Conservation (phyloP, 306 rosid species). For the Vachellia collinsii region DNA sequence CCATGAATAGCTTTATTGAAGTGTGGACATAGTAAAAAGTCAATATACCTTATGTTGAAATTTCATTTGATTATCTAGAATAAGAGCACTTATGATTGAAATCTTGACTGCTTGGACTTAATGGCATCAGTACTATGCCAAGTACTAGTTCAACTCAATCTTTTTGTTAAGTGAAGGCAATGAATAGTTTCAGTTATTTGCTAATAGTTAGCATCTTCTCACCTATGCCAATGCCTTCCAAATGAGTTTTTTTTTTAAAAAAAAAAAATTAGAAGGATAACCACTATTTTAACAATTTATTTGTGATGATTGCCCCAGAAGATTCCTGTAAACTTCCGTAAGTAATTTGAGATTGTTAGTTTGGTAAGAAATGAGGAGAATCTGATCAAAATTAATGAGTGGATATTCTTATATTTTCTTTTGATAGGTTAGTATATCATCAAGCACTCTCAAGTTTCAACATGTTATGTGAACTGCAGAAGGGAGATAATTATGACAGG, state of each 20-base stretch:
- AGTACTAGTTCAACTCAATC: not conserved
- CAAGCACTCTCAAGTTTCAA: not conserved
- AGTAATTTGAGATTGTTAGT: not conserved
- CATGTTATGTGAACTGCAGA: not conserved
- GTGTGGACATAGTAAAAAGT: not conserved
- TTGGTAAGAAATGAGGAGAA: not conserved
- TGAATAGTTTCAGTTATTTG: not conserved
- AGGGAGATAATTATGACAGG: not conserved
- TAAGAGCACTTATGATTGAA: not conserved
- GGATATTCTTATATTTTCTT: not conserved
- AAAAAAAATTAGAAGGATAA: not conserved
- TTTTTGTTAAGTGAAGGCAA: not conserved
- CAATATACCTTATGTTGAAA: not conserved
- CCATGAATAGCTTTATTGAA: not conserved
- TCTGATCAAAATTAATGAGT: not conserved
- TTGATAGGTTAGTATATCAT: not conserved
- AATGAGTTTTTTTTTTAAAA: not conserved
- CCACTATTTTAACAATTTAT: not conserved
- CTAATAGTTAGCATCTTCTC: not conserved
- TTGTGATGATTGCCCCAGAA: not conserved
- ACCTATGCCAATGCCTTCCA: not conserved
- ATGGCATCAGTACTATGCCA: not conserved
- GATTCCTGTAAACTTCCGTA: not conserved
- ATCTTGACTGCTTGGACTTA: not conserved
- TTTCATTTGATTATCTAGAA: conserved; percentile 13